Evolutionary conservation across 2,329 filamentous ascomycete species (phyloP), one percentile per base, ranked within the genome.

Genomic region (Colletotrichum musae): DNA sequence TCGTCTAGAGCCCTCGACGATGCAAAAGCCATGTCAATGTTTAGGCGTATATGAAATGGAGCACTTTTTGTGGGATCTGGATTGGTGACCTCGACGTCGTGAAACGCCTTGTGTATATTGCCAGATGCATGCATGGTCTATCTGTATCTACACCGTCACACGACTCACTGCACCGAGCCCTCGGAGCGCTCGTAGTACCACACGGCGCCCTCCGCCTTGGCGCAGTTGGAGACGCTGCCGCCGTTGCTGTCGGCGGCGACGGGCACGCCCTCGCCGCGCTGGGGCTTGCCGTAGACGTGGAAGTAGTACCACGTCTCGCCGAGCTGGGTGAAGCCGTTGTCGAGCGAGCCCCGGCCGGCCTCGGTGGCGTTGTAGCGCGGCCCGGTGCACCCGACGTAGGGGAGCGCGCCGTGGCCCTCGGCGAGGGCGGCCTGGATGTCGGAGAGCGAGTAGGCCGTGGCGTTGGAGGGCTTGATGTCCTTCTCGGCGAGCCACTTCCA

Each of bases 221-320:
- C 89, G 75, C 89, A 92, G 71, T 81, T 89, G 26, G 85, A 86
- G 51, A 83, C 74, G 24, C 80, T 82, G 5, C 84, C 83, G 0
- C 85, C 87, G 64, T 86, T 84, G 3, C 84, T 81, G 62, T 80
- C 78, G 7, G 81, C 80, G n/a, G 78, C 75, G 10, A 84, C 75
- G 5, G 84, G 81, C 26, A 86, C 74, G 10, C 80, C 83, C 48
- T 85, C 77, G 2, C 80, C 82, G 63, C 84, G 79, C 79, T 92
- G 90, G 6, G 88, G 85, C 16, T 83, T 78, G 4, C 90, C 90
- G 64, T 83, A 84, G 60, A 88, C 86, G 77, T 91, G 86, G 77
- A 87, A 84, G 74, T 91, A 92, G 75, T 92, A 92, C 89, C 89
- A 92, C 13, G 90, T 83, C 82, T 93, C 90, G 68, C 77, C 85